Evolutionary conservation across 164 flowering plant species (phyloP).

Genomic region (Cinnamomum chago): DNA sequence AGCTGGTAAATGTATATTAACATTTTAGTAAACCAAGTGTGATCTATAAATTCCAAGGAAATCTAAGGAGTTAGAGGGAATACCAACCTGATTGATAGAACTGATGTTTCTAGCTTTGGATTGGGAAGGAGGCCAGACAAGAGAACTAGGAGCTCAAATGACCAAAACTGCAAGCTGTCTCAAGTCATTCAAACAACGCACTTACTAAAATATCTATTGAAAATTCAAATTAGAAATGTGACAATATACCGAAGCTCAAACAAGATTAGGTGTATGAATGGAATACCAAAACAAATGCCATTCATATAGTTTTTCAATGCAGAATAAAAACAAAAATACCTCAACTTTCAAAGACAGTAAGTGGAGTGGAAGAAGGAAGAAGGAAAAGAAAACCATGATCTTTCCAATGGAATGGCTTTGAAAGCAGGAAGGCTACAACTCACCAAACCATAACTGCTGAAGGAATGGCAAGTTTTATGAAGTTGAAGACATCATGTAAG

Average conservation of each 20-base stretch:
- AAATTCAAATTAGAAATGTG: background rate
- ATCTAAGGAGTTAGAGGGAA: background rate
- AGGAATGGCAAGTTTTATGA: constrained; percentile 15
- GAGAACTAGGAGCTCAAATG: constrained; percentile 59
- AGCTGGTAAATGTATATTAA: background rate
- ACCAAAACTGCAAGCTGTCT: constrained; percentile 56
- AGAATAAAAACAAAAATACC: background rate
- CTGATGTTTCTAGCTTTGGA: constrained; percentile 64
- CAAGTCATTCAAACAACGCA: background rate
- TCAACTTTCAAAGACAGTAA: background rate
- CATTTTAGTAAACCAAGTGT: background rate
- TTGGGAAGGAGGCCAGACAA: constrained; percentile 63
- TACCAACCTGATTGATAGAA: constrained; percentile 52
- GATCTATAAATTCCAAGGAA: background rate
- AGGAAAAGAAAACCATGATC: background rate
- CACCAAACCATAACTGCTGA: constrained; percentile 19
- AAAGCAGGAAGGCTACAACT: background rate
- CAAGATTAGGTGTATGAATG: background rate
- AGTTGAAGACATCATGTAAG: constrained; percentile 8
- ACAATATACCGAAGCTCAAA: background rate
- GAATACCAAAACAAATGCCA: background rate
- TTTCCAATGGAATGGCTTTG: background rate
- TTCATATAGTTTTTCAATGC: background rate
- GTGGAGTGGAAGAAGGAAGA: background rate
- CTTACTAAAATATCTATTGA: background rate